Percentiles rank a stretch among this genome's conserved stretches.
Conservation (phyloP, 2,329 filamentous ascomycete genomes). For the Aspergillus tubingensis region DNA sequence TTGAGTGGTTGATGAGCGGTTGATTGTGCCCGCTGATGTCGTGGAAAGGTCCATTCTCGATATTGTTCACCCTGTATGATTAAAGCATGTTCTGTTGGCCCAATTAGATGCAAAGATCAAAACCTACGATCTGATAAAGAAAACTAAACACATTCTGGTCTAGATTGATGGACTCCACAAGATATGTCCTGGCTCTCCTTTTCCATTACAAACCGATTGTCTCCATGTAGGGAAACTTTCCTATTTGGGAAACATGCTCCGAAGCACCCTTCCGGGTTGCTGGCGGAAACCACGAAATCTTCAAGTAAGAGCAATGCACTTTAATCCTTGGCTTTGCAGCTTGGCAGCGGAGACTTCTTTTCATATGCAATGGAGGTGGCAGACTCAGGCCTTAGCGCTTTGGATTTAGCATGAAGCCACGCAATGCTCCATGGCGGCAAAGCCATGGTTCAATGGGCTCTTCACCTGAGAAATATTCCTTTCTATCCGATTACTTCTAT, state of each 20-base stretch:
- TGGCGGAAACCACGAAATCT: background rate
- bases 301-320: background rate
- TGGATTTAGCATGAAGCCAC: background rate
- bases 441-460: too few species aligned
- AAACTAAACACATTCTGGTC: background rate
- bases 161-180: background rate
- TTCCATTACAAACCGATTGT: background rate
- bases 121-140: background rate
- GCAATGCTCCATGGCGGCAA: too few species aligned
- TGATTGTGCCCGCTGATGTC: too few species aligned
- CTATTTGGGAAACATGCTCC: slow-evolving; percentile 6
- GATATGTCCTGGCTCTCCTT: background rate
- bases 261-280: background rate
- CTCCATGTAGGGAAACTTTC: background rate
- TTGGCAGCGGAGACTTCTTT: background rate
- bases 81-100: background rate
- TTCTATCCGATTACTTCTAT: too few species aligned
- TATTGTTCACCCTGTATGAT: too few species aligned
- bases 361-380: background rate
- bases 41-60: too few species aligned
- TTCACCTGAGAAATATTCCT: too few species aligned
- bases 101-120: background rate
- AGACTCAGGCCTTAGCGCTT: background rate
- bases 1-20: too few species aligned
- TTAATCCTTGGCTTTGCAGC: background rate